Conservation (phyloP, 345 rosid genomes). For the Gossypium rotundifolium region DNA sequence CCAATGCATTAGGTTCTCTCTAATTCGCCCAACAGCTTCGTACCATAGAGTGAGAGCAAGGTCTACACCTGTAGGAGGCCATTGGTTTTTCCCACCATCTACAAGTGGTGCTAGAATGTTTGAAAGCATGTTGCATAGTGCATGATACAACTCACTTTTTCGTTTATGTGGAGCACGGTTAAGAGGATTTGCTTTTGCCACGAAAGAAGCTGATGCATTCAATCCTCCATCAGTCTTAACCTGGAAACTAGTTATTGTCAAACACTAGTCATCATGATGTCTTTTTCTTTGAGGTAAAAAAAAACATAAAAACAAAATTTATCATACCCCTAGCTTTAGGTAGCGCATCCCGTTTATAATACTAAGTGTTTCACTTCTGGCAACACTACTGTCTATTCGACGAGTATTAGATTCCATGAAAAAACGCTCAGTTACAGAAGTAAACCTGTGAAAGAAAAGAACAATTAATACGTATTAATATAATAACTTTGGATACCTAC, state of each 20-base stretch:
- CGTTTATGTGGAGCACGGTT: constrained; percentile 82
- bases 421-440: constrained; percentile 93
- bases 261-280: constrained; percentile 6
- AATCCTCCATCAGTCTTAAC: constrained; percentile 95
- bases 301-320: not conserved
- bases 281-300: not conserved
- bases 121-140: constrained; percentile 93
- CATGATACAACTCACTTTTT: constrained; percentile 97
- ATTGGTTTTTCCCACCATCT: constrained; percentile 87
- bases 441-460: constrained; percentile 51
- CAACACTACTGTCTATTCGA: constrained; percentile 70
- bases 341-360: constrained; percentile 98
- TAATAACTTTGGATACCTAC: too few species aligned
- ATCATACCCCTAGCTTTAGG: constrained; percentile 87
- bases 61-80: constrained; percentile 96
- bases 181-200: constrained; percentile 97
- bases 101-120: constrained; percentile 93
- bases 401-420: constrained; percentile 92
- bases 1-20: constrained; percentile 80
- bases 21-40: constrained; percentile 94
- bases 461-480: too few species aligned
- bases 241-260: constrained; percentile 43
- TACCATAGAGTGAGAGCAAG: constrained; percentile 90
- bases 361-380: constrained; percentile 89
- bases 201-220: constrained; percentile 96